phyloP scores from a whole-genome alignment of 2,329 filamentous ascomycete genomes.

The Pseudocercospora fuligena region DNA sequence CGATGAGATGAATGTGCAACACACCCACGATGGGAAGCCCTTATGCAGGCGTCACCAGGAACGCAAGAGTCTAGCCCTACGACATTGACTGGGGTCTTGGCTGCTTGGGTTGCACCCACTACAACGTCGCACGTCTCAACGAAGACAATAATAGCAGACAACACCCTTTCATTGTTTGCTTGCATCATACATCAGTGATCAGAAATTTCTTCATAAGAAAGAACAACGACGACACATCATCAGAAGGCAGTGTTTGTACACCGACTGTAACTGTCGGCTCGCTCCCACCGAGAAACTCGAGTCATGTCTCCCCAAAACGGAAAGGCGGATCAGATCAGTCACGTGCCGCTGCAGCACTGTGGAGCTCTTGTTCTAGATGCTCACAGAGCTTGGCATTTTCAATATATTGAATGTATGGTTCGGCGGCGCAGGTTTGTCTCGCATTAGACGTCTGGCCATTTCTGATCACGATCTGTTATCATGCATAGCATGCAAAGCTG shows the following conservation, averaged over 20 bases:
- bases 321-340: too few relatives aligned
- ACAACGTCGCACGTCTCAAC: conserved; percentile 11
- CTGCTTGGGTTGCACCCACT: background rate
- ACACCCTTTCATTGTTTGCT: background rate
- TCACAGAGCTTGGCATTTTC: conserved; percentile 6
- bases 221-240: background rate
- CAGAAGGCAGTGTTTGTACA: background rate
- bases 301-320: too few relatives aligned
- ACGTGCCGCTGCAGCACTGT: background rate
- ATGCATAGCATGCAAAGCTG: conserved; percentile 6
- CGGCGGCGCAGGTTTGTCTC: background rate
- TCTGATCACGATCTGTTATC: background rate
- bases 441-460: background rate
- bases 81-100: conserved; percentile 1
- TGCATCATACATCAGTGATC: background rate
- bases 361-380: background rate
- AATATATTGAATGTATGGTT: background rate
- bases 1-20: conserved; percentile 2
- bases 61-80: background rate
- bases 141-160: background rate
- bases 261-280: background rate
- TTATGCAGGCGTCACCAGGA: background rate
- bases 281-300: background rate
- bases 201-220: background rate
- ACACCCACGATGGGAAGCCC: background rate